These are phyloP conservation scores for Metschnikowia picachoensis DNA, from an alignment of 805 yeast species.

Conservation along the genomic window DNA sequence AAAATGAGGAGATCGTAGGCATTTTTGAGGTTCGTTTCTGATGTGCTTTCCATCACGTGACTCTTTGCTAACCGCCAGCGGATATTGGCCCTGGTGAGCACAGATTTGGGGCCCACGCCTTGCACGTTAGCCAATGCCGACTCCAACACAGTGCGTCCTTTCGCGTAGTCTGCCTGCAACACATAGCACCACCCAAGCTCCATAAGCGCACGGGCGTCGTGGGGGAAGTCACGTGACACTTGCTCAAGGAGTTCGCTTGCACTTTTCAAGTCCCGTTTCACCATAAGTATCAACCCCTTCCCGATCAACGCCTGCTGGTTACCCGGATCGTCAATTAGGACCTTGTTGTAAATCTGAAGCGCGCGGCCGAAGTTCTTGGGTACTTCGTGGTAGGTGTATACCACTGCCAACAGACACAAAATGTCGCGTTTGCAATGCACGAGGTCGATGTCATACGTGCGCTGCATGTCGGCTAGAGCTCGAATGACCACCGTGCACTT, in stretches of 20 bases:
- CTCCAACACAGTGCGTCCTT: conserved; percentile 52
- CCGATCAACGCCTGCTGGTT: conserved; percentile 72
- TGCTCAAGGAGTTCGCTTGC: conserved; percentile 53
- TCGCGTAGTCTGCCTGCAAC: conserved; percentile 43
- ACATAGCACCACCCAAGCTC: conserved; percentile 81
- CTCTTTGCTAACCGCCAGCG: conserved; percentile 76
- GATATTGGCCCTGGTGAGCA: conserved; percentile 55
- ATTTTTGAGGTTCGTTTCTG: conserved; percentile 26
- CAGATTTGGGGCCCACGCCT: conserved; percentile 51
- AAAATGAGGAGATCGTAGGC: conserved; percentile 59
- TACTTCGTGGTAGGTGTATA: conserved; percentile 81
- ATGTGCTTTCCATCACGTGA: conserved; percentile 33
- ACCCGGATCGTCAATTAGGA: conserved; percentile 39
- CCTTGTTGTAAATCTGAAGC: conserved; percentile 59
- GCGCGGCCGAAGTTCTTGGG: conserved; percentile 86
- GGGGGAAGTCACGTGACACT: conserved; percentile 48
- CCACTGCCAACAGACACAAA: conserved; percentile 63
- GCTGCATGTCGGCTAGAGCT: conserved; percentile 45
- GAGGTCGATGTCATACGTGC: conserved; percentile 46
- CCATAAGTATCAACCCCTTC: conserved; percentile 71
- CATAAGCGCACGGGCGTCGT: conserved; percentile 53
- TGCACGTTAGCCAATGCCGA: conserved; percentile 39
- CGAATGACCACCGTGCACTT: conserved; percentile 59
- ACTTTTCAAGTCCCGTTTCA: conserved; percentile 50
- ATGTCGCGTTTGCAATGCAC: conserved; percentile 54